Percentiles rank a stretch among this genome's conserved stretches.
Evolutionary conservation across 2,329 filamentous ascomycete species (phyloP).

Genomic region (Ophiostoma angusticollis): DNA sequence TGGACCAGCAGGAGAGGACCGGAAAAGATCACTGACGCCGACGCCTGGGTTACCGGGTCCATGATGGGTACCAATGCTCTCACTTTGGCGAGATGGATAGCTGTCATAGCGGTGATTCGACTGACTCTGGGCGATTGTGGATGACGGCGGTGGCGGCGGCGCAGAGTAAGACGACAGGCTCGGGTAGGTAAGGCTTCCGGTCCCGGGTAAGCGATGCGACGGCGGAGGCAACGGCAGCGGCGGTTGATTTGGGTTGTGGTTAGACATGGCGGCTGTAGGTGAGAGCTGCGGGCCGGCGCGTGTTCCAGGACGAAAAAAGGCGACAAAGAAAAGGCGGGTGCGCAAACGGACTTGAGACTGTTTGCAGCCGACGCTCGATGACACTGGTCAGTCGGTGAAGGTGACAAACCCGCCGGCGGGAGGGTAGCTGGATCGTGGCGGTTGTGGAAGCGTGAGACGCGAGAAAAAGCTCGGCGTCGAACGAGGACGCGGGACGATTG

Average conservation of each 20-base stretch:
- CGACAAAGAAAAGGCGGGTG: not conserved
- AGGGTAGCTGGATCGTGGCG: no score
- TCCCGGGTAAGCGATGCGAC: constrained; percentile 9
- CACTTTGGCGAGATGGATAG: not conserved
- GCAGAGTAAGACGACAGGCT: constrained; percentile 13
- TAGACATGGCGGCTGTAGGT: constrained; percentile 1
- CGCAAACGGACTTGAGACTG: no score
- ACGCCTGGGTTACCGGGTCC: constrained; percentile 5
- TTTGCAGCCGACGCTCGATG: no score
- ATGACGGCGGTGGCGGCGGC: constrained; percentile 4
- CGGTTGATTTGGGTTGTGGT: constrained; percentile 6
- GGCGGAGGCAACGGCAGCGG: constrained; percentile 10
- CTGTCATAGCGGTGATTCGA: not conserved
- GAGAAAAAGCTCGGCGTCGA: no score
- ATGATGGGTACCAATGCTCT: not conserved
- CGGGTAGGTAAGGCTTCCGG: constrained; percentile 11
- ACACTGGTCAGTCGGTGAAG: no score
- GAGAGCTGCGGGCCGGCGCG: no score
- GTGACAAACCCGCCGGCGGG: no score
- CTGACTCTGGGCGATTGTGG: not conserved
- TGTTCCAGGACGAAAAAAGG: not conserved
- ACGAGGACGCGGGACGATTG: no score
- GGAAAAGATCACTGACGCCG: constrained; percentile 14
- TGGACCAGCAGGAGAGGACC: constrained; percentile 9
- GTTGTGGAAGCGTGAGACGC: no score